Evolutionary conservation across 768 basidiomycete genomes (phyloP).

Genomic region (Gymnopilus dilepis): DNA sequence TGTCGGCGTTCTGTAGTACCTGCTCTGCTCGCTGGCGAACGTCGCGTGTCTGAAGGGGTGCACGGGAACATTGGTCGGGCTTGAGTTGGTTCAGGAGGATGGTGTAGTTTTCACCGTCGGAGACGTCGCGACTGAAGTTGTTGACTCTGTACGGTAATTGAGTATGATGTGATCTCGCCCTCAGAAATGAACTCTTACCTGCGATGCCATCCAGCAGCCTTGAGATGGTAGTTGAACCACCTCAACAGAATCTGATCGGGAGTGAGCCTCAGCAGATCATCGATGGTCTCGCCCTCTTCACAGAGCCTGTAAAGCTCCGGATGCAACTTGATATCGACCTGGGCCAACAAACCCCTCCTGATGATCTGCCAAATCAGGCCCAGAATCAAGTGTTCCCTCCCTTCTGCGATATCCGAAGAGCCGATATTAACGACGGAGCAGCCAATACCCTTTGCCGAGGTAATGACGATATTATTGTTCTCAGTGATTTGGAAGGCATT

Average conservation of each 20-base stretch:
- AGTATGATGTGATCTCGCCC: slow-evolving; percentile 21
- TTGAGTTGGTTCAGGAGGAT: slow-evolving; percentile 95
- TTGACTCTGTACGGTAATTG: slow-evolving; percentile 67
- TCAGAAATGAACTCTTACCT: slow-evolving; percentile 49
- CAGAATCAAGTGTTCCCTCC: slow-evolving; percentile 94
- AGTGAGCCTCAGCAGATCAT: slow-evolving; percentile 90
- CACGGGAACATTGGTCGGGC: slow-evolving; percentile 89
- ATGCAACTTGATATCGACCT: slow-evolving; percentile 98
- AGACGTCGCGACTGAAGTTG: slow-evolving; percentile 98
- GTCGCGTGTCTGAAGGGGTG: slow-evolving; percentile 87
- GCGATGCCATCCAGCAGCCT: slow-evolving; percentile 90
- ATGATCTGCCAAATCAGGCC: slow-evolving; percentile 99
- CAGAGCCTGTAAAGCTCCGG: slow-evolving; percentile 96
- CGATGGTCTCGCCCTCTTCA: slow-evolving; percentile 96
- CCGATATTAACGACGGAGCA: slow-evolving; percentile 99
- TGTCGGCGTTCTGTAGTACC: slow-evolving; percentile 92
- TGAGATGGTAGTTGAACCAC: slow-evolving; percentile 99
- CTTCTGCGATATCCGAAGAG: slow-evolving; percentile 88
- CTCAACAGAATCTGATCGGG: slow-evolving; percentile 97
- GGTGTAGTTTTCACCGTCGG: slow-evolving; percentile 97
- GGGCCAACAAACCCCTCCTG: slow-evolving; percentile 86
- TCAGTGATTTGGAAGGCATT: slow-evolving; percentile 99
- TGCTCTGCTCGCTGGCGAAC: slow-evolving; percentile 85
- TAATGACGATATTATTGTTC: slow-evolving; percentile 99
- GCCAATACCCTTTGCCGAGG: slow-evolving; percentile 96